Conservation (phyloP, 2,329 filamentous ascomycete species). For the Samsoniella hepiali region DNA sequence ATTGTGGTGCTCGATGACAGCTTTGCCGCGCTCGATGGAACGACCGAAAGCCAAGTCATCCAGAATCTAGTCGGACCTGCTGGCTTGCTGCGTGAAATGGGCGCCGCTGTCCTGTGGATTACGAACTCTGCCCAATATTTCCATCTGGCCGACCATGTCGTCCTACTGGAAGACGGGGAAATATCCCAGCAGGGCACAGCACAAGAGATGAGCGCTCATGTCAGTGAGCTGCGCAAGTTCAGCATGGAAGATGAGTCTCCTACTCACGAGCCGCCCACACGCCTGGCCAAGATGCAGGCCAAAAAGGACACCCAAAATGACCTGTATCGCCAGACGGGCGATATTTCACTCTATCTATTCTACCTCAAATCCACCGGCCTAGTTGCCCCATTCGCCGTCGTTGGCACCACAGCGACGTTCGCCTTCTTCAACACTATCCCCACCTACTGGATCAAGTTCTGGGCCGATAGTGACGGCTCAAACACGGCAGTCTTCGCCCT, state of each 20-base stretch:
- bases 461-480: conserved; percentile 32
- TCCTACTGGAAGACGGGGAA: conserved; percentile 36
- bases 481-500: conserved; percentile 31
- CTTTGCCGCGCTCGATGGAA: conserved; percentile 23
- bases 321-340: conserved; percentile 27
- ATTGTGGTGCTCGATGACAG: conserved; percentile 23
- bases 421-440: conserved; percentile 37
- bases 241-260: not conserved
- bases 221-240: conserved; percentile 12
- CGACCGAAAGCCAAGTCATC: conserved; percentile 20
- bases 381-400: conserved; percentile 28
- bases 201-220: not conserved
- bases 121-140: conserved; percentile 37
- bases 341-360: conserved; percentile 37
- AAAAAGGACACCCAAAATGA: conserved; percentile 12
- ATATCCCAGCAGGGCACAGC: conserved; percentile 39
- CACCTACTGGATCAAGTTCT: conserved; percentile 39
- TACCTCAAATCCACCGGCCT: conserved; percentile 31
- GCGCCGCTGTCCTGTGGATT: conserved; percentile 33
- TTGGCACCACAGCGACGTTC: conserved; percentile 26
- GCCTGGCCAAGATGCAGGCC: not conserved
- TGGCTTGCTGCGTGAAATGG: conserved; percentile 29
- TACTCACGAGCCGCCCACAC: not conserved
- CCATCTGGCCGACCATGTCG: conserved; percentile 38
- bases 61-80: conserved; percentile 20